Conservation (phyloP, 2,329 filamentous ascomycete genomes). For the Penicillium sclerotiorum region DNA sequence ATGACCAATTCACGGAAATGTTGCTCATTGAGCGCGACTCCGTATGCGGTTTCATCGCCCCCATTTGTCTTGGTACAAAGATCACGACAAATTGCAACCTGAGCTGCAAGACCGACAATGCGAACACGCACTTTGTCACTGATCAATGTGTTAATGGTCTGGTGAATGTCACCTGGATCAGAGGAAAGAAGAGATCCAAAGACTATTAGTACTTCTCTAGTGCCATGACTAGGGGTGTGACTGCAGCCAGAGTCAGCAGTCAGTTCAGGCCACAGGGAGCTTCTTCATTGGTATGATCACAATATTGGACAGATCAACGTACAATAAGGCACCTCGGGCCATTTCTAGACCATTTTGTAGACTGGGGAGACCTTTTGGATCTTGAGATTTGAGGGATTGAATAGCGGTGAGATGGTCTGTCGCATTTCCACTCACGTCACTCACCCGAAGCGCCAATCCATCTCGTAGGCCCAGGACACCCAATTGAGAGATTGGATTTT, state of each 20-base stretch:
- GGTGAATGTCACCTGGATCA: slow-evolving; percentile 93
- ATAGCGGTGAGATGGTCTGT: slow-evolving; percentile 82
- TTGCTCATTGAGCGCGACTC: slow-evolving; percentile 80
- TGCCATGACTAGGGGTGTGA: slow-evolving; percentile 90
- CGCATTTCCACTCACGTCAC: slow-evolving; percentile 89
- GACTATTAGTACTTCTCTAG: slow-evolving; percentile 86
- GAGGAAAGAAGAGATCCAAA: slow-evolving; percentile 88
- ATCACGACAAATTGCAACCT: slow-evolving; percentile 89
- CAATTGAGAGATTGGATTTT: slow-evolving; percentile 96
- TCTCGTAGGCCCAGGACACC: slow-evolving; percentile 92
- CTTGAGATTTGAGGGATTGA: slow-evolving; percentile 64
- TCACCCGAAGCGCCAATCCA: slow-evolving; percentile 81
- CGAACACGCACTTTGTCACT: slow-evolving; percentile 82
- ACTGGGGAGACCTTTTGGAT: slow-evolving; percentile 75
- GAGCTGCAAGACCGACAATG: slow-evolving; percentile 86
- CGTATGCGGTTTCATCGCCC: slow-evolving; percentile 72
- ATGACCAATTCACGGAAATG: slow-evolving; percentile 91
- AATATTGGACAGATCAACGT: slow-evolving; percentile 31
- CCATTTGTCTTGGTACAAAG: slow-evolving; percentile 85
- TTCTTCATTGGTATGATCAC: not conserved
- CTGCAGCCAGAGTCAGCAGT: slow-evolving; percentile 46
- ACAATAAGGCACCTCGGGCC: slow-evolving; percentile 88
- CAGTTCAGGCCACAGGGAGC: too few species aligned
- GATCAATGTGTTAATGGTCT: slow-evolving; percentile 78
- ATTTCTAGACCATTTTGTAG: slow-evolving; percentile 96